Evolutionary conservation across 2,329 filamentous ascomycete genomes (phyloP).

Genomic region (Elsinoe australis): DNA sequence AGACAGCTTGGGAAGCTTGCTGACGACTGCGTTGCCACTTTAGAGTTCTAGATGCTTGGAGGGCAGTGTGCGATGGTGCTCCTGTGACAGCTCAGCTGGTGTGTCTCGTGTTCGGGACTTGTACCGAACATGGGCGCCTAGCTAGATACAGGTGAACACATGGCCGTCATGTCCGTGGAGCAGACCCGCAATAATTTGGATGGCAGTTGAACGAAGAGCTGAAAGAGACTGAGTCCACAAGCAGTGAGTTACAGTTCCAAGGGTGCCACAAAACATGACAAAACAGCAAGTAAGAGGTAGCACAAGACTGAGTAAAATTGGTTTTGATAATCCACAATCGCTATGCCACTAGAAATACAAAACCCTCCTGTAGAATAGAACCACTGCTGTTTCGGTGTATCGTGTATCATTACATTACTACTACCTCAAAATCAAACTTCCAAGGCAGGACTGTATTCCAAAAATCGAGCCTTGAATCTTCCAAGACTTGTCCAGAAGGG

Average conservation of each 20-base stretch:
- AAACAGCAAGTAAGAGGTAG: too few species aligned
- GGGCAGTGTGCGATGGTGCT: too few species aligned
- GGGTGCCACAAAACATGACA: too few species aligned
- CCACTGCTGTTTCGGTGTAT: not conserved
- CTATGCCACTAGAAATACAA: constrained; percentile 13
- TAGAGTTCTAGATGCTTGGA: not conserved
- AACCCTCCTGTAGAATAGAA: not conserved
- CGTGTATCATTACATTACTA: constrained; percentile 15
- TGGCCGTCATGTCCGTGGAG: too few species aligned
- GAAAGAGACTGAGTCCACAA: too few species aligned
- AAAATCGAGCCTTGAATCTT: too few species aligned
- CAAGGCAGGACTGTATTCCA: too few species aligned
- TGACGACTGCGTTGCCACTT: not conserved
- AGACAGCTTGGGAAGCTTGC: constrained; percentile 9
- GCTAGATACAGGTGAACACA: not conserved
- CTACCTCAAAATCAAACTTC: not conserved
- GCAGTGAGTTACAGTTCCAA: too few species aligned
- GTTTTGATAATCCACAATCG: not conserved
- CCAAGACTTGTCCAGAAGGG: too few species aligned
- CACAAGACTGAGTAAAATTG: not conserved
- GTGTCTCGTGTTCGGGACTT: constrained; percentile 8
- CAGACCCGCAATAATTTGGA: too few species aligned
- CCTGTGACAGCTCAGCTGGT: too few species aligned
- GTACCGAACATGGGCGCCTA: not conserved
- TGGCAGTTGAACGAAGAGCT: too few species aligned